Evolutionary conservation across 2,329 filamentous ascomycete species (phyloP).

Genomic region (Rosellinia necatrix): DNA sequence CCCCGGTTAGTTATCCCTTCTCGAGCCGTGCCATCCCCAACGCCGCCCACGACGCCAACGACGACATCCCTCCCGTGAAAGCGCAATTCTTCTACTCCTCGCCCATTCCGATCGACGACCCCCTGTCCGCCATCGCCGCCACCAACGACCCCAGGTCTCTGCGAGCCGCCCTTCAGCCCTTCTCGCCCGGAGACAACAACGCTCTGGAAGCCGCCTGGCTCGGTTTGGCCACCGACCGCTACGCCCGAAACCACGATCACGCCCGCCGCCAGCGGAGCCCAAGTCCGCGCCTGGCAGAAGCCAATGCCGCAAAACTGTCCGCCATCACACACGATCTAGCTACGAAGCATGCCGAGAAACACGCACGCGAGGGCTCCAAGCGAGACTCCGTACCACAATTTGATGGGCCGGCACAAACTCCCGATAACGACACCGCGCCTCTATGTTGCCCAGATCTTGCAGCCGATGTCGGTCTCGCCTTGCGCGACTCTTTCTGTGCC

Average conservation of each 20-base stretch:
- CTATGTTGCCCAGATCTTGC: slow-evolving; percentile 56
- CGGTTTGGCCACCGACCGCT: slow-evolving; percentile 56
- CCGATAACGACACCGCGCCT: slow-evolving; percentile 39
- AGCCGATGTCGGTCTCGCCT: slow-evolving; percentile 52
- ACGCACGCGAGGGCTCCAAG: slow-evolving; percentile 45
- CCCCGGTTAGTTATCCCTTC: slow-evolving; percentile 50
- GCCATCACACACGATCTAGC: slow-evolving; percentile 51
- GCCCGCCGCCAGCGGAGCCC: slow-evolving; percentile 42
- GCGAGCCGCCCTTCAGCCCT: slow-evolving; percentile 72
- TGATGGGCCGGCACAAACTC: slow-evolving; percentile 35
- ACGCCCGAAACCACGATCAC: slow-evolving; percentile 53
- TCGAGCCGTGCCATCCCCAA: slow-evolving; percentile 38
- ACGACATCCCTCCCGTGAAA: slow-evolving; percentile 62
- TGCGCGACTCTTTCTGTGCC: slow-evolving; percentile 56
- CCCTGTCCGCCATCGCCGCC: slow-evolving; percentile 67
- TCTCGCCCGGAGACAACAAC: slow-evolving; percentile 78
- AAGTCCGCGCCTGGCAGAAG: slow-evolving; percentile 41
- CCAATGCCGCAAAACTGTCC: slow-evolving; percentile 44
- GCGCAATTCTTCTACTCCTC: slow-evolving; percentile 88
- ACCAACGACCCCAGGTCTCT: slow-evolving; percentile 56
- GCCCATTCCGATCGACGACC: slow-evolving; percentile 82
- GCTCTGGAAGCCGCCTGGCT: slow-evolving; percentile 81
- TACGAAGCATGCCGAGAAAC: slow-evolving; percentile 52
- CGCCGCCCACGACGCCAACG: too few relatives aligned
- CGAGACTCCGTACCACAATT: slow-evolving; percentile 40